phyloP scores from a whole-genome alignment of 1,284 basidiomycete species.

The Pterula multifida region DNA sequence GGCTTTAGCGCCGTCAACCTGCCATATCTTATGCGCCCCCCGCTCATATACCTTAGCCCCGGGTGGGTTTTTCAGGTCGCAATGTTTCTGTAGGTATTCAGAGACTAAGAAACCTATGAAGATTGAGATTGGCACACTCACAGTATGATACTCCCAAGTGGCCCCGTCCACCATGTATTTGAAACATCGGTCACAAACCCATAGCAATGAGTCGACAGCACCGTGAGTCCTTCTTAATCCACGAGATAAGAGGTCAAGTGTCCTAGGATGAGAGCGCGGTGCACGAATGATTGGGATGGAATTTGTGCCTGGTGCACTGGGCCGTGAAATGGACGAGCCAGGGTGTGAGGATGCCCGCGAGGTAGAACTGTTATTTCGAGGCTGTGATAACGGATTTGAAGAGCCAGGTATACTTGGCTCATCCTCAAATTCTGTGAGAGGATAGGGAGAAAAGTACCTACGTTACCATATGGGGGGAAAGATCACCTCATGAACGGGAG shows the following conservation, averaged over 20 bases:
- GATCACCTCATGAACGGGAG: conserved; percentile 15
- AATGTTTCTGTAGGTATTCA: conserved; percentile 44
- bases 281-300: conserved; percentile 35
- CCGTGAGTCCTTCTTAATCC: conserved; percentile 42
- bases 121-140: conserved; percentile 27
- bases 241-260: conserved; percentile 57
- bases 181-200: conserved; percentile 91
- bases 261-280: conserved; percentile 49
- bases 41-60: conserved; percentile 86
- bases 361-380: conserved; percentile 8
- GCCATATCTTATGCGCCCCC: conserved; percentile 88
- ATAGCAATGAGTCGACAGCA: conserved; percentile 32
- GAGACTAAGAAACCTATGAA: too few species aligned
- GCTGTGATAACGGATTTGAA: conserved; percentile 16
- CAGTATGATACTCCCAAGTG: conserved; percentile 66
- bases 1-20: conserved; percentile 81
- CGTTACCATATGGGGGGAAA: conserved; percentile 11
- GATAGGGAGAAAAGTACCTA: conserved; percentile 88
- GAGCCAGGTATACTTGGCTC: conserved; percentile 29
- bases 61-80: conserved; percentile 68
- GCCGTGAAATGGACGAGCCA: not conserved
- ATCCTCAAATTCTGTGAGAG: conserved; percentile 50
- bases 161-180: conserved; percentile 83
- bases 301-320: conserved; percentile 16
- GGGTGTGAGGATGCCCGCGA: not conserved